These are phyloP conservation scores for Violaceomyces palustris DNA, from an alignment of 1,284 basidiomycete genomes.

Conservation along the genomic window DNA sequence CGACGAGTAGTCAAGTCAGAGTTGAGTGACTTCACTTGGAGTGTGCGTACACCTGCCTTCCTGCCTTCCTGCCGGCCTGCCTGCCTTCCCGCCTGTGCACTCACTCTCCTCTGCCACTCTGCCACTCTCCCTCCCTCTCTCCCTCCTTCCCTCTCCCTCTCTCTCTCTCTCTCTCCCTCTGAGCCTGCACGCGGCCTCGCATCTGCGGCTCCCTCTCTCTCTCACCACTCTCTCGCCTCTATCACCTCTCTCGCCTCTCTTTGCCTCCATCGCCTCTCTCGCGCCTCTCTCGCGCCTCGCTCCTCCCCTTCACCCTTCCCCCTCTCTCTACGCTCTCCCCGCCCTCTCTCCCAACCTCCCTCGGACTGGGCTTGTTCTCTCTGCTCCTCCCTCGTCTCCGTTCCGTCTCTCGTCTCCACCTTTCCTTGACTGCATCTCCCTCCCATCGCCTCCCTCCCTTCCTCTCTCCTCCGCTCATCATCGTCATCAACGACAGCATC, in stretches of 20 bases:
- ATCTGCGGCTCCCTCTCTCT: conserved; percentile 3
- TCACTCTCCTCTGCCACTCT: no score
- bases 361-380: not conserved
- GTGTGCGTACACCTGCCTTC: no score
- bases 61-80: no score
- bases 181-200: conserved; percentile 11
- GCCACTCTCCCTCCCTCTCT: not conserved
- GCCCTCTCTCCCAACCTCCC: not conserved
- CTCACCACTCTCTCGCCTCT: conserved; percentile 1
- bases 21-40: no score
- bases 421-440: not conserved
- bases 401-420: not conserved
- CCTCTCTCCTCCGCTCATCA: no score
- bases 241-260: not conserved
- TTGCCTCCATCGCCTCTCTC: not conserved
- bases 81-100: no score
- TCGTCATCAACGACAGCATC: no score
- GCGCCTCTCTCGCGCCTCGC: not conserved
- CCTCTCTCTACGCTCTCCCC: not conserved
- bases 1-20: no score
- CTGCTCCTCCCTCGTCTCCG: conserved; percentile 5
- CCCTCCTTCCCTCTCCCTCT: conserved; percentile 1
- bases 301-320: not conserved
- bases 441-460: not conserved
- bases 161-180: conserved; percentile 3